Base-by-base conservation (phyloP, 1,284 basidiomycete genomes). In the Pyrrhoderma lamaoense region DNA sequence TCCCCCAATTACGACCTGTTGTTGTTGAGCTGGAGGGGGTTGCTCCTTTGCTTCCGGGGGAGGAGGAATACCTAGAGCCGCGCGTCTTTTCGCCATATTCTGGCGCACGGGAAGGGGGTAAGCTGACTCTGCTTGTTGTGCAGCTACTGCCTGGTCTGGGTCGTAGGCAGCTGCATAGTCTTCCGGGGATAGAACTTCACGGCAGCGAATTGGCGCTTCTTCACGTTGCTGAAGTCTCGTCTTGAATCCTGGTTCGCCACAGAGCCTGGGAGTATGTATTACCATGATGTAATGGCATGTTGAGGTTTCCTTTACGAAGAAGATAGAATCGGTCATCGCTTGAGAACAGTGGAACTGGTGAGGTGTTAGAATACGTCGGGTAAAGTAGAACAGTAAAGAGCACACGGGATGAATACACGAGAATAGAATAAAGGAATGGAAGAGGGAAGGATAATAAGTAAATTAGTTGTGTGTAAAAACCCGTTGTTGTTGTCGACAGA, bases 221-320 rank as follows among this genome's bases (percentile, higher is more conserved):
- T 82, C 80, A 47, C 72, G 75, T 40, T 73, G 70, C 57, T 89
- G 85, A 46, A 74, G 73, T 44, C 75, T 79, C 42, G 86, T 87
- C 64, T 77, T 83, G 71, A 97, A 97, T 7, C 92, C 89, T 11
- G 92, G 92, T 61, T 94, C 85, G 51, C 82, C 81, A 63, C 93
- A 97, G 19, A 97, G 75, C 52, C 92, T 85, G 27, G 93, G 93
- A 0, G 92, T 94, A 65, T 95, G 87, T 53, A 97, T 84, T 58
- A 95, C 87, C 52, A 97, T 74, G 45, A 95, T 81, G 65, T 97
- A 96, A 59, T 87, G 83, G 67, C 93, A 90, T 25, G 85, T 93
- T 62, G 86, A 86, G 18, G 90, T 79, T 72, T 97, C 93, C 64
- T 93, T 92, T 61, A 97, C 83, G 62, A 93, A 85, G 49, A 90